Base-by-base conservation (phyloP, 345 rosid genomes). In the Physaria fendleri region DNA sequence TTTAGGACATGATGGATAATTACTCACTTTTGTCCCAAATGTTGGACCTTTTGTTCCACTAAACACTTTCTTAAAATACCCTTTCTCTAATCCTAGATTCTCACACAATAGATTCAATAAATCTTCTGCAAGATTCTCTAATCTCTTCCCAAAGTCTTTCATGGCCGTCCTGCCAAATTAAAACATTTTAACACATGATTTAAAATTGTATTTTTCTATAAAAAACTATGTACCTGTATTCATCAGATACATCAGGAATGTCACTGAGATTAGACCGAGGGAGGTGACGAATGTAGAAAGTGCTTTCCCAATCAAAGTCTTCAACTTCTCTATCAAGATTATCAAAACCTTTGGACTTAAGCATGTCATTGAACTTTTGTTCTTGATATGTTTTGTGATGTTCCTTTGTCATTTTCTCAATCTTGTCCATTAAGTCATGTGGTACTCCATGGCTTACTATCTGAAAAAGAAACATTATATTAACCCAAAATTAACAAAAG, bases 1-100 rank as follows among this genome's bases (percentile, higher is more conserved):
- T 44, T 85, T 80, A 2, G 98, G 98, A 69, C 90, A 88, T n/a
- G 96, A 93, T 18, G 98, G 98, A 65, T 92, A 92, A 77, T 86
- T 92, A 76, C 96, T 86, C 1, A 92, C 93, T 59, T 92, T 92
- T 46, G 97, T 92, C 14, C 97, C 97, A 17, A 84, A 92, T 5
- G 81, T 88, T 16, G 98, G 98, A 0, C 85, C 84, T 6, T 34
- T 77, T 14, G 93, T 56, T 0, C 96, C 98, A 54, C 73, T 68
- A 15, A 93, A 87, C 14, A 59, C 77, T 22, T 66, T 83, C 62
- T 89, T 93, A 67, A 93, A 38, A 72, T 83, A 87, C 9, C 97
- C 97, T 37, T 83, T 81, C 59, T 85, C 89, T 14, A 93, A 53
- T 21, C 89, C 92, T 15, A 93, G 82, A 65, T 93, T 89, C 79